Evolutionary conservation across 768 basidiomycete species (phyloP), one percentile per base, ranked within the genome.

Genomic region (Boletus patriciae): DNA sequence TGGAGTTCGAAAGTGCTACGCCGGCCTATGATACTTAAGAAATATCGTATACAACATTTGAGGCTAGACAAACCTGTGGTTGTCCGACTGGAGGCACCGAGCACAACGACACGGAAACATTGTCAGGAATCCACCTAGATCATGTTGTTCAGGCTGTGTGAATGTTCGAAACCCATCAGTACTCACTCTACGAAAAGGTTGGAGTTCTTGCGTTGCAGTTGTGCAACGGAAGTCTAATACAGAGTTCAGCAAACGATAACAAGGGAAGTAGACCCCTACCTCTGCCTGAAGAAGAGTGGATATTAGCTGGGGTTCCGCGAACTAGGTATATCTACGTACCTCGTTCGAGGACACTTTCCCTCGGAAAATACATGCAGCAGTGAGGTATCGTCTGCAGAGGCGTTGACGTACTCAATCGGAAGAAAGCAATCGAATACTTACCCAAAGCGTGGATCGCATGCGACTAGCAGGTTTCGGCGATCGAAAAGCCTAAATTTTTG

Each of bases 301-400:
- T 25, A 18, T 63, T n/a, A 47, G 33, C 46, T 8, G 34, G 1
- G 10, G 8, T 36, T 42, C 27, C 36, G 9, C 12, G 11, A 23
- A 50, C 15, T 36, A 43, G 18, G 6, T 3, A 23, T 12, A 37
- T 18, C 11, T 48, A 78, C 84, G 68, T 72, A 91, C 92, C 73
- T 94, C 94, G 67, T 84, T 80, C 19, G 89, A 91, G 38, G 88
- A 79, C 34, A 95, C 78, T 42, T 86, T 82, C 33, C 92, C 94
- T 55, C 94, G 83, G 83, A 91, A 94, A 57, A 93, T 92, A 6
- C 86, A 87, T 4, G 92, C 90, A 10, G 90, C 89, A 0, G 94
- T 94, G 40, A 96, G 76, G 72, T 92, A 95, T 42, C 89, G 89
- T 27, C 92, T 91, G 59, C 18, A 50, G 16, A 36, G 16, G 33